These are phyloP conservation scores for Leccinellum rugosiceps DNA, from an alignment of 768 basidiomycete species.

Conservation along the genomic window DNA sequence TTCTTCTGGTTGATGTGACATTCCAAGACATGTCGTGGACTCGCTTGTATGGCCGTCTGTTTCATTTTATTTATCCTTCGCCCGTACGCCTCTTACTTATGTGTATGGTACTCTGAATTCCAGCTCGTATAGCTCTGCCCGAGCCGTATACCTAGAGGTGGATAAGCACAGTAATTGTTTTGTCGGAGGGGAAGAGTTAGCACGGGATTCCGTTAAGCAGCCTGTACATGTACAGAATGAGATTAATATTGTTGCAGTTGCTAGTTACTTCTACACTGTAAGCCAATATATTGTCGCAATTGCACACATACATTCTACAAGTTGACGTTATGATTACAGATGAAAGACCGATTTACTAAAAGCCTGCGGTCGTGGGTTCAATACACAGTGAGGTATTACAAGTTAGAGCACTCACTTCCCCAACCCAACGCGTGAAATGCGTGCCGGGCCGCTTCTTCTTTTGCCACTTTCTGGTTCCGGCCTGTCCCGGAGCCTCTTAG, in stretches of 20 bases:
- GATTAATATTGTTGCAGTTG: too few relatives aligned
- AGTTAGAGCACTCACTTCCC: constrained; percentile 32
- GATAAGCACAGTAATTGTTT: not conserved
- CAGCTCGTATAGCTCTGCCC: not conserved
- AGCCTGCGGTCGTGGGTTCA: constrained; percentile 9
- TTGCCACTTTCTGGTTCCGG: constrained; percentile 63
- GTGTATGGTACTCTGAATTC: not conserved
- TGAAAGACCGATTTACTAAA: constrained; percentile 4
- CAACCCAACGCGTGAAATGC: constrained; percentile 55
- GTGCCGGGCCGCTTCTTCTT: constrained; percentile 62
- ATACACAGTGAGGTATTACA: not conserved
- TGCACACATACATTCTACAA: not conserved
- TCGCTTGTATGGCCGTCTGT: not conserved
- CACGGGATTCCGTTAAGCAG: too few relatives aligned
- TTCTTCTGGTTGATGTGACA: constrained; percentile 45
- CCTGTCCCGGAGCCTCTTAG: constrained; percentile 49
- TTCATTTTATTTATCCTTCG: not conserved
- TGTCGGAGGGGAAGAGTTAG: not conserved
- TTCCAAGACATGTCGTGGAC: not conserved
- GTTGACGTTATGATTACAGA: not conserved
- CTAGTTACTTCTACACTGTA: not conserved
- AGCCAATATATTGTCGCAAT: constrained; percentile 2
- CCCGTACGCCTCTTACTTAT: not conserved
- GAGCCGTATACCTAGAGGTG: not conserved
- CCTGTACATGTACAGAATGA: too few relatives aligned